Percentiles rank a stretch among this genome's conserved stretches.
phyloP scores from a whole-genome alignment of 2,329 filamentous ascomycete species.

The Myriosclerotinia curreyana region DNA sequence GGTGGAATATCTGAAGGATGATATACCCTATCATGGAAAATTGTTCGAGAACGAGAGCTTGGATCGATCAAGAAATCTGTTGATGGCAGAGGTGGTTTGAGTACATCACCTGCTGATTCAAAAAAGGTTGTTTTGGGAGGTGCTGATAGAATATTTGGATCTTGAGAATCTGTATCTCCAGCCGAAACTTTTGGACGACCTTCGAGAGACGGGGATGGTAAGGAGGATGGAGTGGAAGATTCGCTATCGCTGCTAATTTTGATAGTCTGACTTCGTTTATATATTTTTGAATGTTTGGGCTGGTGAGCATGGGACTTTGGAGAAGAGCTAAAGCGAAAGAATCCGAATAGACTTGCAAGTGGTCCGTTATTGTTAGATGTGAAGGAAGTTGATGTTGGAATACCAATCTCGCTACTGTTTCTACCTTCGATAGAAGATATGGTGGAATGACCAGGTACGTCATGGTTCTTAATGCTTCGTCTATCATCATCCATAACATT shows the following conservation, averaged over 20 bases:
- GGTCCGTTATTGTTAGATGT: conserved; percentile 48
- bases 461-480: conserved; percentile 51
- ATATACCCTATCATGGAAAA: conserved; percentile 96
- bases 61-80: conserved; percentile 82
- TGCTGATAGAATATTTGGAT: conserved; percentile 53
- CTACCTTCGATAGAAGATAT: conserved; percentile 25
- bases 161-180: conserved; percentile 43
- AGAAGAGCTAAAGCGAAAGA: conserved; percentile 63
- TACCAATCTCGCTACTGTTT: conserved; percentile 20
- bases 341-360: conserved; percentile 57
- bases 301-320: conserved; percentile 50
- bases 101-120: conserved; percentile 86
- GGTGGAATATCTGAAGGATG: conserved; percentile 89
- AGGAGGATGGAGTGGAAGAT: conserved; percentile 25
- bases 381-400: conserved; percentile 22
- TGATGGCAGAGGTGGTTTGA: conserved; percentile 84
- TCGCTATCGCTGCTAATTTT: conserved; percentile 43
- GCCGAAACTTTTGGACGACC: conserved; percentile 38
- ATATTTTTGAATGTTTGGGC: conserved; percentile 66
- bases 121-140: conserved; percentile 92
- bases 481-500: conserved; percentile 65
- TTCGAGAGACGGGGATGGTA: conserved; percentile 26
- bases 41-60: conserved; percentile 75
- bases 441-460: conserved; percentile 27
- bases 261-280: conserved; percentile 74